A percentile compares a stretch with the other conserved stretches of the same genome.
phyloP scores from a whole-genome alignment of 805 yeast genomes.

The Tetrapisispora taiwanensis region DNA sequence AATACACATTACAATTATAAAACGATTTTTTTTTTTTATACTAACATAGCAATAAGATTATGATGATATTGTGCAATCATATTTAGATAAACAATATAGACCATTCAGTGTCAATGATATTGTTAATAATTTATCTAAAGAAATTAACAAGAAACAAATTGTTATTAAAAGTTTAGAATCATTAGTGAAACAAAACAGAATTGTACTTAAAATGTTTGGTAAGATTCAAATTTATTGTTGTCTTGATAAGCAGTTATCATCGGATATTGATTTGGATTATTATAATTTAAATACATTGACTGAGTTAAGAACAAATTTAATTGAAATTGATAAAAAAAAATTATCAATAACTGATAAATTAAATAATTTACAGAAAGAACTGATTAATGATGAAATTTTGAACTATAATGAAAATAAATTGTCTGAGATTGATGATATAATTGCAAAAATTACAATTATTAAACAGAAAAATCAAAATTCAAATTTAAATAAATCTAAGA shows the following conservation, averaged over 20 bases:
- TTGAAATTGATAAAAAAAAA: constrained; percentile 16
- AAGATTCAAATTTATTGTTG: constrained; percentile 36
- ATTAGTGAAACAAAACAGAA: constrained; percentile 27
- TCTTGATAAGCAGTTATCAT: constrained; percentile 22
- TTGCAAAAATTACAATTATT: constrained; percentile 6
- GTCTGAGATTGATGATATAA: constrained; percentile 5
- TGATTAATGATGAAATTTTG: constrained; percentile 11
- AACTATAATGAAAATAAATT: constrained; percentile 4
- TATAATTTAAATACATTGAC: constrained; percentile 13
- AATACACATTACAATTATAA: too few relatives aligned
- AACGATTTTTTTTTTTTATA: too few relatives aligned
- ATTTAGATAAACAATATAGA: constrained; percentile 35
- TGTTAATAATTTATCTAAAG: constrained; percentile 35
- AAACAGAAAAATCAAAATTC: background rate
- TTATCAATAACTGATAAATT: constrained; percentile 4
- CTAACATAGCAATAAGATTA: background rate
- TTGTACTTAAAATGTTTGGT: constrained; percentile 35
- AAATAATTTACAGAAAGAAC: constrained; percentile 9
- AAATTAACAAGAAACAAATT: constrained; percentile 26
- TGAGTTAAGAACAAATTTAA: constrained; percentile 18
- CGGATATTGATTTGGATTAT: constrained; percentile 5
- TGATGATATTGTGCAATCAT: constrained; percentile 29
- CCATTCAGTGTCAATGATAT: constrained; percentile 42
- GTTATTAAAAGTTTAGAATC: constrained; percentile 29
- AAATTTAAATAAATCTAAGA: constrained; percentile 7